Evolutionary conservation across 768 basidiomycete genomes (phyloP).

Genomic region (Xanthoconium purpureum): DNA sequence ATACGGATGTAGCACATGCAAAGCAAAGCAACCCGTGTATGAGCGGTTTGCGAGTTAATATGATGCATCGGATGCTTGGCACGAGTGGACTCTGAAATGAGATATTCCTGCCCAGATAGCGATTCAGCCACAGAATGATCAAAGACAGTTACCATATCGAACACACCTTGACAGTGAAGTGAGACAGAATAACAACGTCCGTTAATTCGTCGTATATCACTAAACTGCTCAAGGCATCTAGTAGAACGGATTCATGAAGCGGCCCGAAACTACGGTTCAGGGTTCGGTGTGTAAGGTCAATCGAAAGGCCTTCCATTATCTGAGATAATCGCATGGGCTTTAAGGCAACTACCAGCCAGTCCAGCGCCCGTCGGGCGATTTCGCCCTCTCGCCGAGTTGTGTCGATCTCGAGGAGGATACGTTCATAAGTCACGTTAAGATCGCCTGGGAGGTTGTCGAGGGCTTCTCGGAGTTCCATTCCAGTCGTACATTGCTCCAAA

Average conservation of each 20-base stretch:
- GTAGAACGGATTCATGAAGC: neutral
- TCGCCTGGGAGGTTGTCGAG: neutral
- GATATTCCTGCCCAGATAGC: too few relatives aligned
- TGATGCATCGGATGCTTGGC: too few relatives aligned
- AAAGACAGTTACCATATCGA: too few relatives aligned
- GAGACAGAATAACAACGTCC: slow-evolving; percentile 5
- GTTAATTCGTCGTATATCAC: slow-evolving; percentile 1
- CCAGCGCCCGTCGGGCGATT: neutral
- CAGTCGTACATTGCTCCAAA: neutral
- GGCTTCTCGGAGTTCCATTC: neutral
- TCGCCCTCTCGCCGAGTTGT: neutral
- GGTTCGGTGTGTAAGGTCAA: neutral
- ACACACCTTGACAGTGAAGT: slow-evolving; percentile 13
- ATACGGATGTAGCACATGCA: too few relatives aligned
- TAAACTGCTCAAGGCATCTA: slow-evolving; percentile 1
- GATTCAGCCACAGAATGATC: too few relatives aligned
- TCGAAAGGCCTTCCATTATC: slow-evolving; percentile 5
- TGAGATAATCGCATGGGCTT: slow-evolving; percentile 1
- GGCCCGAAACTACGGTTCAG: neutral
- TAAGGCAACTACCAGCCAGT: slow-evolving; percentile 14
- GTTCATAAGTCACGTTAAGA: slow-evolving; percentile 8
- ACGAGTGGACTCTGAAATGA: too few relatives aligned
- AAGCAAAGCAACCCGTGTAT: too few relatives aligned
- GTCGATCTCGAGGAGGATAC: neutral
- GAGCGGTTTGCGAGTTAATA: too few relatives aligned